Evolutionary conservation across 768 basidiomycete species (phyloP), one percentile per base, ranked within the genome.

Genomic region (Pleurotus ostreatus): DNA sequence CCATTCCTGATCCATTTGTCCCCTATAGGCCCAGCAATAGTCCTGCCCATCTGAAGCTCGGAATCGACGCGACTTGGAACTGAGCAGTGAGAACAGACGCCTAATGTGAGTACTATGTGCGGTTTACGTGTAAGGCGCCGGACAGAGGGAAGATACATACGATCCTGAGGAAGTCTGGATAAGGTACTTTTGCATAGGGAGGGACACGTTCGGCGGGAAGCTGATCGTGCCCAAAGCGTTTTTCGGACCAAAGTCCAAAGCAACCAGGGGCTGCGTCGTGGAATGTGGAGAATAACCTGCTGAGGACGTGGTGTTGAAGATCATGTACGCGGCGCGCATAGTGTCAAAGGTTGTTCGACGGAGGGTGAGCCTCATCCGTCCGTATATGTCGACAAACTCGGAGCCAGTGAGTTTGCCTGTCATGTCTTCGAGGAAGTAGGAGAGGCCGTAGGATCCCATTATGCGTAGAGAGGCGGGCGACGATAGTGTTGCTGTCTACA

Each of bases 341-440:
- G 70, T 20, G 52, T 75, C 75, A 40, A 71, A 70, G 0, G 73
- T 70, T 7, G 78, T 83, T 58, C 81, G 78, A 37, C 78, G 75
- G 55, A 83, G 70, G 49, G 64, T 66, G 59, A 85, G 70, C 26
- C 71, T 71, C 64, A 85, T 74, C 16, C 86, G 83, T 47, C 81
- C 82, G 66, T 88, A 74, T 60, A 86, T 72, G 68, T 89, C 88
- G 48, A 77, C 64, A 63, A 84, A 89, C 16, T 83, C 78, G 3
- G 84, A 79, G 37, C 78, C 82, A 11, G 71, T 70, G 38, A 84
- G 67, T 37, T 63, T 68, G 3, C 85, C 85, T 5, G 78, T 79
- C 55, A 71, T 79, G 70, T 88, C 86, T 64, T 86, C 83, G 56
- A 89, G 80, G 61, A 87, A 78, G 67, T 72, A 80, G 39, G 84